Conservation (phyloP, 2,329 filamentous ascomycete genomes). For the Drechslerella stenobrocha region DNA sequence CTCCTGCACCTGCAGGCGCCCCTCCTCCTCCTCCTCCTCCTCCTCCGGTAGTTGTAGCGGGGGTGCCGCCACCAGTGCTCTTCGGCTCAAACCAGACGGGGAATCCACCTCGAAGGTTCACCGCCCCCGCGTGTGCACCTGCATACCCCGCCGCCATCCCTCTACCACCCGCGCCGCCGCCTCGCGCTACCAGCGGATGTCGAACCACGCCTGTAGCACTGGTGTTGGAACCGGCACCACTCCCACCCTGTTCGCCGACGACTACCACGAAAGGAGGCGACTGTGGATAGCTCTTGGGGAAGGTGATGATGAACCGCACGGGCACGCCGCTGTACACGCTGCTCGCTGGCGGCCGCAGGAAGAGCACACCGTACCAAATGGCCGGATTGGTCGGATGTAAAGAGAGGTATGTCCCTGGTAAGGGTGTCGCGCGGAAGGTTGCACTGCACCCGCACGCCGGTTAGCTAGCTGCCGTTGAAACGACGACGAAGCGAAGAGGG, state of each 20-base stretch:
- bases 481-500: not conserved
- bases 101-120: slow-evolving; percentile 27
- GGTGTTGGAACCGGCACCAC: not conserved
- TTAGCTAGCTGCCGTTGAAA: slow-evolving; percentile 5
- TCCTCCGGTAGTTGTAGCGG: not conserved
- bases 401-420: slow-evolving; percentile 38
- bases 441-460: slow-evolving; percentile 5
- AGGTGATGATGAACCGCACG: slow-evolving; percentile 31
- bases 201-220: not conserved
- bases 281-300: slow-evolving; percentile 26
- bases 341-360: not conserved
- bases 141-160: slow-evolving; percentile 27
- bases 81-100: slow-evolving; percentile 32
- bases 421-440: slow-evolving; percentile 24
- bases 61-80: not conserved
- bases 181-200: not conserved
- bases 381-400: slow-evolving; percentile 23
- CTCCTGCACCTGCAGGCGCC: too few relatives aligned
- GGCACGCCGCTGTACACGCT: slow-evolving; percentile 23
- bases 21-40: too few relatives aligned
- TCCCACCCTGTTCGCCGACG: not conserved
- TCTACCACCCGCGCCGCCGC: slow-evolving; percentile 13
- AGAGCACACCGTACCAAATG: slow-evolving; percentile 34
- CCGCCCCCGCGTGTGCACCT: slow-evolving; percentile 23
- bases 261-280: slow-evolving; percentile 35